Conservation (phyloP, 768 basidiomycete genomes). For the Collybia sp. region DNA sequence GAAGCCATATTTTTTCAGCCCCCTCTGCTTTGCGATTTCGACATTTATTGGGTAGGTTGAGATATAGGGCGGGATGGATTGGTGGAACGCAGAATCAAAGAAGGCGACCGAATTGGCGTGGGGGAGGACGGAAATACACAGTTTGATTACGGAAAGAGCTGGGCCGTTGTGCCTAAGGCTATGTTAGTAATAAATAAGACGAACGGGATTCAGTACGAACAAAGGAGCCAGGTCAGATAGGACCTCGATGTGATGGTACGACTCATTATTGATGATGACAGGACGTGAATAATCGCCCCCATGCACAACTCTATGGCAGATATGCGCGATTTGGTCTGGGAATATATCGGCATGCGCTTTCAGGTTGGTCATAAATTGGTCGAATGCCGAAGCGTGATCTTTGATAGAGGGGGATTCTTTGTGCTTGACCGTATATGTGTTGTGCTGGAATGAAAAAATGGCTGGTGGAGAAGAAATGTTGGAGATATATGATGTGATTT, state of each 20-base stretch:
- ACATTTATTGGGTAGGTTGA: constrained; percentile 77
- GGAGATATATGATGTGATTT: constrained; percentile 49
- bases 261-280: constrained; percentile 60
- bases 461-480: constrained; percentile 54
- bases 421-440: constrained; percentile 26
- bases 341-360: constrained; percentile 37
- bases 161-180: constrained; percentile 53
- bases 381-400: constrained; percentile 62
- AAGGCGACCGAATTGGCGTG: constrained; percentile 72
- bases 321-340: constrained; percentile 36
- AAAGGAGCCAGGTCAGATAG: constrained; percentile 81
- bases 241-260: constrained; percentile 67
- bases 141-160: constrained; percentile 54
- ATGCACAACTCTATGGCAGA: constrained; percentile 85
- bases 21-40: constrained; percentile 51
- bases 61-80: constrained; percentile 69
- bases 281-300: constrained; percentile 78
- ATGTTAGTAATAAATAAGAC: neutral
- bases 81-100: constrained; percentile 88
- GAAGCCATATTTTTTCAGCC: constrained; percentile 87
- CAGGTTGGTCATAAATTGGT: constrained; percentile 50
- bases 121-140: constrained; percentile 60
- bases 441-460: constrained; percentile 39
- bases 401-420: constrained; percentile 31
- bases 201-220: constrained; percentile 32